Conservation (phyloP, 768 basidiomycete genomes). For the Panellus pusillus region DNA sequence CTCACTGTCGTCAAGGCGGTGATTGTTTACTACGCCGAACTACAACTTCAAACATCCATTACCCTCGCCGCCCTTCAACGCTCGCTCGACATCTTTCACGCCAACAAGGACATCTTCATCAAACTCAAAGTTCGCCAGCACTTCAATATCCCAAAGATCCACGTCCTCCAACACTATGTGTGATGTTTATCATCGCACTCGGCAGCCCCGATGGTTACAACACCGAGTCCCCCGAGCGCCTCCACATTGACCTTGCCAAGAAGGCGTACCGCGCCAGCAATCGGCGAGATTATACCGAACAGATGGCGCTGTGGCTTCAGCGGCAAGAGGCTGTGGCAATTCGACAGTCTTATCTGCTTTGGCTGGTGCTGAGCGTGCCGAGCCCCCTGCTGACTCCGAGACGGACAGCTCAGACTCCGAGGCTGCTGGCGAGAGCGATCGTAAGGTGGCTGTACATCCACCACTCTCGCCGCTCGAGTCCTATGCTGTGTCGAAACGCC, state of each 20-base stretch:
- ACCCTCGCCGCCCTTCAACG: slow-evolving; percentile 1
- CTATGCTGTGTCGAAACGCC: no score
- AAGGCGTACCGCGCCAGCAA: not conserved
- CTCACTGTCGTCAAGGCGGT: slow-evolving; percentile 18
- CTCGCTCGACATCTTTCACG: not conserved
- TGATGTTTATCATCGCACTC: not conserved
- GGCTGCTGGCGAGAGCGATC: no score
- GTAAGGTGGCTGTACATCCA: no score
- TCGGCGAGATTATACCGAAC: slow-evolving; percentile 16
- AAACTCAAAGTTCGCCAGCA: not conserved
- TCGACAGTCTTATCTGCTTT: slow-evolving; percentile 18
- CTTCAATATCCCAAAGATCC: not conserved
- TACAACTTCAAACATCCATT: slow-evolving; percentile 16
- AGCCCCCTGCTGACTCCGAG: no score
- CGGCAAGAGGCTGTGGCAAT: slow-evolving; percentile 29
- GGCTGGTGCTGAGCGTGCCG: no score
- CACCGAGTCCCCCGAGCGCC: not conserved
- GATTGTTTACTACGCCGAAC: slow-evolving; percentile 24
- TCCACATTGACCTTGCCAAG: not conserved
- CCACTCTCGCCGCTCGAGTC: not conserved
- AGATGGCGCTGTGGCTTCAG: slow-evolving; percentile 34
- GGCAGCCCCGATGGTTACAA: slow-evolving; percentile 1
- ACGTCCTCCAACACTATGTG: not conserved
- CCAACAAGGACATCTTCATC: not conserved
- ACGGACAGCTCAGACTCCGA: no score